Percentiles rank a stretch among this genome's conserved stretches.
These are phyloP conservation scores for Litsea cubeba DNA, from an alignment of 164 flowering plant species.

Conservation along the genomic window DNA sequence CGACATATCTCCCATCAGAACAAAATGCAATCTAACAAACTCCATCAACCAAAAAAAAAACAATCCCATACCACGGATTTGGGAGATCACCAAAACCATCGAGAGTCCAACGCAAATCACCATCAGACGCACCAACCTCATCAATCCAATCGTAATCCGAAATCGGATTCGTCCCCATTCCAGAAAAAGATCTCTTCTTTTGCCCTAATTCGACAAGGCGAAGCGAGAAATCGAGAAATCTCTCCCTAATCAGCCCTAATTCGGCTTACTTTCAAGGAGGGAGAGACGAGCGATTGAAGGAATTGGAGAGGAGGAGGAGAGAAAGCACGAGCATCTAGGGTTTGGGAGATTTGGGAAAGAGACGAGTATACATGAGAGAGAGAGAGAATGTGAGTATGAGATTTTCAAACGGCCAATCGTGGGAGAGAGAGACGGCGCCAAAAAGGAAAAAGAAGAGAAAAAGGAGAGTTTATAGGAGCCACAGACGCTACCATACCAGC, in stretches of 20 bases:
- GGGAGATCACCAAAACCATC: slow-evolving; percentile 15
- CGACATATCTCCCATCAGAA: too few species aligned
- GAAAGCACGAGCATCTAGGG: background rate
- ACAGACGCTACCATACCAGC: background rate
- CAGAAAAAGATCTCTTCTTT: background rate
- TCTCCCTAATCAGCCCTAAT: background rate
- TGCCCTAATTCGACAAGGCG: background rate
- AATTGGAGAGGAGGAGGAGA: background rate
- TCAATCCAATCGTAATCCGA: slow-evolving; percentile 16
- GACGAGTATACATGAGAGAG: background rate
- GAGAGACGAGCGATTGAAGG: background rate
- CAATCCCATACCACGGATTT: slow-evolving; percentile 7
- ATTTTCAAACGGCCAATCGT: background rate
- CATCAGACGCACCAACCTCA: slow-evolving; percentile 13
- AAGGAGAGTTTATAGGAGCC: background rate
- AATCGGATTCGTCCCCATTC: slow-evolving; percentile 16
- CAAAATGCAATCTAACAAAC: background rate
- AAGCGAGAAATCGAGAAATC: background rate
- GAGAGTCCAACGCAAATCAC: slow-evolving; percentile 11
- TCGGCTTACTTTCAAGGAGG: background rate
- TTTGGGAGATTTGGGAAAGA: background rate
- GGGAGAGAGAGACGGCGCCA: background rate
- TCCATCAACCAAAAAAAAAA: background rate
- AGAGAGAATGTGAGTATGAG: background rate
- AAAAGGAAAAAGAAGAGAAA: background rate